Evolutionary conservation across 129 eudicot genomes (phyloP).

Genomic region (Silybum marianum): DNA sequence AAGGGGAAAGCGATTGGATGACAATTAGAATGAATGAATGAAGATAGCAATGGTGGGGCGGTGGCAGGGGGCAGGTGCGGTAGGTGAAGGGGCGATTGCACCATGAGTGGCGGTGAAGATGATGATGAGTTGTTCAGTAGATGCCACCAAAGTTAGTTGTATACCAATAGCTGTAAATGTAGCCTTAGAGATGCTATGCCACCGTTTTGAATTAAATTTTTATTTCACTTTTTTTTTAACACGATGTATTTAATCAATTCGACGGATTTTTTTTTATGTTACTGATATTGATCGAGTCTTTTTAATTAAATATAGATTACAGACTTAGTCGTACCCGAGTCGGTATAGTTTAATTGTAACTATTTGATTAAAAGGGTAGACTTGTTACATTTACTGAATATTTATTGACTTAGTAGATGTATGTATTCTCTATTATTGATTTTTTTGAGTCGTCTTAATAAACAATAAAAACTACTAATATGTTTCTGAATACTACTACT

Average conservation of each 20-base stretch:
- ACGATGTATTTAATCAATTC: neutral
- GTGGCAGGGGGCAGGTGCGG: constrained; percentile 32
- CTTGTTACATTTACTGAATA: neutral
- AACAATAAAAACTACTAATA: neutral
- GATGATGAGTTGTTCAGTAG: constrained; percentile 20
- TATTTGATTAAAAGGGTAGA: neutral
- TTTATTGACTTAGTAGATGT: neutral
- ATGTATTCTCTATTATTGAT: too few relatives aligned
- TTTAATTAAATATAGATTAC: neutral
- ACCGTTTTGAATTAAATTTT: constrained; percentile 2
- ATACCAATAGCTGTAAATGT: constrained; percentile 15
- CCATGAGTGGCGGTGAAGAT: constrained; percentile 26
- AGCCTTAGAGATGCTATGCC: neutral
- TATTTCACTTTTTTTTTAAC: neutral
- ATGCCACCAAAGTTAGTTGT: constrained; percentile 25
- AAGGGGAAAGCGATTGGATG: constrained; percentile 55
- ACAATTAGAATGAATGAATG: constrained; percentile 39
- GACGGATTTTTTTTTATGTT: neutral
- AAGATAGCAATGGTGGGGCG: constrained; percentile 9
- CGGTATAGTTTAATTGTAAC: neutral
- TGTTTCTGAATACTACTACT: neutral
- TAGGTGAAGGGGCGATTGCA: constrained; percentile 45
- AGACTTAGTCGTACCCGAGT: neutral
- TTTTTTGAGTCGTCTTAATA: neutral
- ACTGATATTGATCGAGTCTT: neutral